Evolutionary conservation across 1,139 yeast genomes (phyloP), one percentile per base, ranked within the genome.

Genomic region (Diutina pseudorugosa): DNA sequence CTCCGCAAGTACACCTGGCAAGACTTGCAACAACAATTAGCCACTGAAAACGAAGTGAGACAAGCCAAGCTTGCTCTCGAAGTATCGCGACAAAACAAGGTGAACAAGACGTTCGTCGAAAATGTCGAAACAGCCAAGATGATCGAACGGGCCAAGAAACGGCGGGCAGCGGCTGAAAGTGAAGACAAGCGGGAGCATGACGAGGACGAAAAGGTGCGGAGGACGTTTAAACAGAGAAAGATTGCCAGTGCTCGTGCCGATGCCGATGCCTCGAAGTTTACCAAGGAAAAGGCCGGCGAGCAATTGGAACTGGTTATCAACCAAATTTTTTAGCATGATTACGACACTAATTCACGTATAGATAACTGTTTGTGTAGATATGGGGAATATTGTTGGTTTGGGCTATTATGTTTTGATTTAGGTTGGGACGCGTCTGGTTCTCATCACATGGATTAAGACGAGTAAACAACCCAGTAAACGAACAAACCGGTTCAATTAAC

Each of bases 1-100:
- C 73, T 93, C 57, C 84, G 90, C 14, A 90, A 93, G 5, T 94
- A 91, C 75, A 93, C 94, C 63, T 93, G 99, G 99, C 76, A 84
- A 55, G 95, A 94, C 61, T 74, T 93, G 62, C 90, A 98, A 1
- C 96, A 87, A 64, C 97, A 93, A 64, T 87, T 93, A 58, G 91
- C 96, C 5, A 81, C 80, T 61, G 98, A 93, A 67, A 85, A 86
- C 59, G 97, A 91, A 65, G 76, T 85, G 47, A 81, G 96, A 68
- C 95, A 89, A 62, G 82, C 93, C 53, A 89, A 88, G 68, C 73
- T 93, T 62, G 83, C 91, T 53, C 78, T 94, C 57, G 98, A 94
- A 66, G 79, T 93, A 49, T 80, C 95, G 1, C 96, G 88, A 65
- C 96, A 95, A 52, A 85, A 83, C 56, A 85, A 87, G 61, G 77